These are phyloP conservation scores for Butyriboletus pseudospeciosus DNA, from an alignment of 1,284 basidiomycete species.

Conservation along the genomic window DNA sequence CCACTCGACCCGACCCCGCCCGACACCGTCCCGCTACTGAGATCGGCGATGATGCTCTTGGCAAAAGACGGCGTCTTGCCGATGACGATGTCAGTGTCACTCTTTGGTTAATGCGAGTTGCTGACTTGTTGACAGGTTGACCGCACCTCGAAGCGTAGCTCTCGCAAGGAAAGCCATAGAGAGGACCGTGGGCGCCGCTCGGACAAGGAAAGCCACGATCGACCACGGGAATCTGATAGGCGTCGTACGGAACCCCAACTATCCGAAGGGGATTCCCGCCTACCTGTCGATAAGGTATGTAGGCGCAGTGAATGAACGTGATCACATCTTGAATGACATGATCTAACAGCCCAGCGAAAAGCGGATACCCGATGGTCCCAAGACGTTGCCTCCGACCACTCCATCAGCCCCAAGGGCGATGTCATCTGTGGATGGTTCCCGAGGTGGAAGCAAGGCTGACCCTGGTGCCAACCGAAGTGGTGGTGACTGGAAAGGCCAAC, in stretches of 20 bases:
- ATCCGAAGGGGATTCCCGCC: slow-evolving; percentile 43
- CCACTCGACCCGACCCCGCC: slow-evolving; percentile 54
- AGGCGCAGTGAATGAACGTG: neutral
- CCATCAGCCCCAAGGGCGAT: slow-evolving; percentile 72
- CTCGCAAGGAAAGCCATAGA: slow-evolving; percentile 69
- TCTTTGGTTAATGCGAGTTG: slow-evolving; percentile 4
- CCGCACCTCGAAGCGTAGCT: slow-evolving; percentile 64
- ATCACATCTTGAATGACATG: slow-evolving; percentile 3
- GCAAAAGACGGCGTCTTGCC: slow-evolving; percentile 60
- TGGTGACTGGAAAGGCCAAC: slow-evolving; percentile 31
- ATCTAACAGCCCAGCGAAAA: slow-evolving; percentile 47
- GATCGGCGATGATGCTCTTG: slow-evolving; percentile 52
- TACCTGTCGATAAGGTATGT: slow-evolving; percentile 57
- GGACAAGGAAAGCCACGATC: slow-evolving; percentile 67
- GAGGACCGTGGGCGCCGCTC: slow-evolving; percentile 63
- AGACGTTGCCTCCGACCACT: slow-evolving; percentile 52
- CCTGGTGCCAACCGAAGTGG: slow-evolving; percentile 34
- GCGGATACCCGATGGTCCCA: slow-evolving; percentile 54
- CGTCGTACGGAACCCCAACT: slow-evolving; percentile 61
- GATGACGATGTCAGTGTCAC: slow-evolving; percentile 58
- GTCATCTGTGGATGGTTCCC: slow-evolving; percentile 42
- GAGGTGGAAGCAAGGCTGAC: slow-evolving; percentile 35
- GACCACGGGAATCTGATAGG: slow-evolving; percentile 62
- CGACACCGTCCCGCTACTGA: slow-evolving; percentile 48
- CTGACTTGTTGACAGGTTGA: slow-evolving; percentile 48